Evolutionary conservation across 2,329 filamentous ascomycete genomes (phyloP).

Genomic region (Gaeumannomyces tritici): DNA sequence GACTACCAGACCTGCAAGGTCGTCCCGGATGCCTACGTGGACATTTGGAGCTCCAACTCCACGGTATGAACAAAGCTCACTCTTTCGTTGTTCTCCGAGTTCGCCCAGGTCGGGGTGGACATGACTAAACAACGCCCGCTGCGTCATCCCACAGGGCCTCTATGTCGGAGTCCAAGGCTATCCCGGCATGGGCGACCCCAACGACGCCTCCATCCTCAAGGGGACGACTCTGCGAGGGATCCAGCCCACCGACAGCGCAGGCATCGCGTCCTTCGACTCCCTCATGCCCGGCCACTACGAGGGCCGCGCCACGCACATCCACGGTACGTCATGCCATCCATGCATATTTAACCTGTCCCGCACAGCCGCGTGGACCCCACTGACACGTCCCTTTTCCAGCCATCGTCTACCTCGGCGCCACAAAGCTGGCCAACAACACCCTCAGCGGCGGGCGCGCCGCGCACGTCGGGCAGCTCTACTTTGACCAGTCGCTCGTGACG

Average conservation of each 20-base stretch:
- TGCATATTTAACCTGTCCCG: neutral
- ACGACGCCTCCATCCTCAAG: slow-evolving; percentile 23
- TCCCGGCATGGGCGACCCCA: slow-evolving; percentile 13
- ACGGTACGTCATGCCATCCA: slow-evolving; percentile 10
- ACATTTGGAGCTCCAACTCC: slow-evolving; percentile 31
- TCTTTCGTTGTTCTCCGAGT: neutral
- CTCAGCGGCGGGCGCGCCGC: slow-evolving; percentile 42
- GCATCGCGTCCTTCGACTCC: slow-evolving; percentile 29
- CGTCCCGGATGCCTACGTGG: slow-evolving; percentile 35
- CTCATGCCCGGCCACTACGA: slow-evolving; percentile 33
- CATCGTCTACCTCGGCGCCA: slow-evolving; percentile 21
- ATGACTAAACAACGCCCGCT: slow-evolving; percentile 18
- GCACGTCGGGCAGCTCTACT: slow-evolving; percentile 52
- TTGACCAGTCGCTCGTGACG: slow-evolving; percentile 44
- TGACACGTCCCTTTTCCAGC: slow-evolving; percentile 8
- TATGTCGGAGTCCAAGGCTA: slow-evolving; percentile 7
- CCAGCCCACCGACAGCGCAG: slow-evolving; percentile 27
- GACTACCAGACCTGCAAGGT: slow-evolving; percentile 43
- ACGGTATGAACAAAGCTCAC: slow-evolving; percentile 10
- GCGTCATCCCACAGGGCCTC: neutral
- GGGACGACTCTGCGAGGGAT: slow-evolving; percentile 23
- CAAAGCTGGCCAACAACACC: slow-evolving; percentile 37
- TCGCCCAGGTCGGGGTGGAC: neutral
- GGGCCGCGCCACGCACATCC: slow-evolving; percentile 30
- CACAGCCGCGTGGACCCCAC: neutral